These are phyloP conservation scores for Trypanosoma mega DNA, from an alignment of 208 protist genomes.

Conservation along the genomic window DNA sequence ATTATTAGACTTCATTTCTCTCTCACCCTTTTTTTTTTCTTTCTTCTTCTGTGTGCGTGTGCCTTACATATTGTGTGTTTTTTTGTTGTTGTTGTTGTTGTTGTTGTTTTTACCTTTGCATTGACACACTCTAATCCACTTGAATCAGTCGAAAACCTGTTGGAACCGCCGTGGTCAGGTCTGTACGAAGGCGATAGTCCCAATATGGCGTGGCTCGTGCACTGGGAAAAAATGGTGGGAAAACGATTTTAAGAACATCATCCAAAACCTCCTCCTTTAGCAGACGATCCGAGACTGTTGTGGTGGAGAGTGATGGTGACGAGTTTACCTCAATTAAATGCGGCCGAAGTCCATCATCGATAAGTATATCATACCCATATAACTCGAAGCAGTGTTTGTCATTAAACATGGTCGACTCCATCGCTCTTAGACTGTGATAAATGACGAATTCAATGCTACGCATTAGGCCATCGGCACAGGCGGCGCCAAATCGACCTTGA, in stretches of 20 bases:
- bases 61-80: neutral
- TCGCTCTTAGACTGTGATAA: constrained; percentile 88
- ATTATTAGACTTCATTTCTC: too few species aligned
- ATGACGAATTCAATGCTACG: constrained; percentile 92
- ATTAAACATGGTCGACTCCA: constrained; percentile 93
- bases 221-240: constrained; percentile 74
- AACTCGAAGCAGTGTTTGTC: constrained; percentile 97
- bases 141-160: constrained; percentile 75
- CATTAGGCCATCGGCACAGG: constrained; percentile 72
- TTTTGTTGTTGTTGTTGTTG: too few species aligned
- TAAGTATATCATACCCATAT: constrained; percentile 98
- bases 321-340: constrained; percentile 97
- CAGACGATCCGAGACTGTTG: constrained; percentile 75
- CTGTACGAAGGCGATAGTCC: constrained; percentile 78
- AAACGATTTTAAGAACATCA: constrained; percentile 80
- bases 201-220: constrained; percentile 66
- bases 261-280: constrained; percentile 84
- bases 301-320: constrained; percentile 89
- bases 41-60: constrained; percentile 19
- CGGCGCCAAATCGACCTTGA: constrained; percentile 68
- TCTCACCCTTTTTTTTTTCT: constrained; percentile 24
- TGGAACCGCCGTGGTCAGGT: constrained; percentile 58
- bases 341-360: constrained; percentile 94
- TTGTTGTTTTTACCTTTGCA: too few species aligned
- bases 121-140: neutral